A percentile compares a stretch with the other conserved stretches of the same genome.
Conservation (phyloP, 192 early-diverging fungal genomes). For the Podila minutissima region DNA sequence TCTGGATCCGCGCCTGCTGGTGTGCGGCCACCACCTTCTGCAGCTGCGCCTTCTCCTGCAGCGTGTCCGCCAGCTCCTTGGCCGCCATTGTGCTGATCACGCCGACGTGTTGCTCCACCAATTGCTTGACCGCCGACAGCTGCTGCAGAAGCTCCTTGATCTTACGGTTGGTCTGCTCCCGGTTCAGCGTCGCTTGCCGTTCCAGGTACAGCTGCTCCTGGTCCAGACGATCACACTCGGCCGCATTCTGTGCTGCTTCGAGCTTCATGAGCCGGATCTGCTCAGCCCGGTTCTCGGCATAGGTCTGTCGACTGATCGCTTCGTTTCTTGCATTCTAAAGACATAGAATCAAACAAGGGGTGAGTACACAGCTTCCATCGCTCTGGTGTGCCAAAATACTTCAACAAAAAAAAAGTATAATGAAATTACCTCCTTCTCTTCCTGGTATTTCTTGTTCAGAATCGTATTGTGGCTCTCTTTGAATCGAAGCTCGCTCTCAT, state of each 20-base stretch:
- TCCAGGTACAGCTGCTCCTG: constrained; percentile 30
- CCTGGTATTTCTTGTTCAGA: constrained; percentile 30
- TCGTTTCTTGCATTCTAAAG: constrained; percentile 28
- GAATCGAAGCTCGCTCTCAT: constrained; percentile 5
- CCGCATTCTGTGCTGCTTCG: constrained; percentile 15
- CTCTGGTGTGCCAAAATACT: too few relatives aligned
- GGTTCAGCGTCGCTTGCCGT: constrained; percentile 24
- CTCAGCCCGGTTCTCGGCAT: constrained; percentile 17
- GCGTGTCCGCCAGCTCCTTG: constrained; percentile 20
- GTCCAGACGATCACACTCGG: constrained; percentile 30
- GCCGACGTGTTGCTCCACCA: constrained; percentile 42
- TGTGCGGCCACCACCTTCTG: not conserved
- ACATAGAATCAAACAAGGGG: not conserved
- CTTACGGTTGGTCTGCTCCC: constrained; percentile 10
- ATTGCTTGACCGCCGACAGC: constrained; percentile 20
- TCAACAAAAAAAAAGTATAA: not conserved
- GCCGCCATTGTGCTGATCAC: constrained; percentile 25
- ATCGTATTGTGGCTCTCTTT: constrained; percentile 21
- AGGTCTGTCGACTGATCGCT: constrained; percentile 9
- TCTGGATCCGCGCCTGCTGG: too few relatives aligned
- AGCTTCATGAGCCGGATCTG: constrained; percentile 19
- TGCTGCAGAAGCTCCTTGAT: constrained; percentile 23
- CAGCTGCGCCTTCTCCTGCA: constrained; percentile 3
- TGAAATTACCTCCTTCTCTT: constrained; percentile 38
- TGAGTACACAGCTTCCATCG: not conserved